A percentile compares a stretch with the other conserved stretches of the same genome.
These are phyloP conservation scores for Ciborinia camelliae DNA, from an alignment of 2,329 filamentous ascomycete species.

Conservation along the genomic window DNA sequence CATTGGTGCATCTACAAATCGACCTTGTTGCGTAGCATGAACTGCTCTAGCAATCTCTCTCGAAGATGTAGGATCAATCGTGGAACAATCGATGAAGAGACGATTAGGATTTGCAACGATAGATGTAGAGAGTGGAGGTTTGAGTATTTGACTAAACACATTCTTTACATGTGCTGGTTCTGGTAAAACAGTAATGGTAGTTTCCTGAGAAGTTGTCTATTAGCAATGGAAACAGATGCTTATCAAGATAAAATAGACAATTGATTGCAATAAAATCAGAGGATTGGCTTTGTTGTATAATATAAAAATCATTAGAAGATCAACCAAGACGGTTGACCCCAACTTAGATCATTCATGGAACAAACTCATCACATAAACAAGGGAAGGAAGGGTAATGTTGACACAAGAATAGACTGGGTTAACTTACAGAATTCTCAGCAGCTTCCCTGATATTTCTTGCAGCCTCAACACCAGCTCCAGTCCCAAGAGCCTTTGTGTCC, in stretches of 20 bases:
- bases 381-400: conserved; percentile 19
- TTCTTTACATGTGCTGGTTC: conserved; percentile 83
- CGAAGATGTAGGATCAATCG: conserved; percentile 87
- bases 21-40: conserved; percentile 61
- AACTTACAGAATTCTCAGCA: conserved; percentile 62
- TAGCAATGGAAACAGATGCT: background rate
- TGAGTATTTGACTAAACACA: conserved; percentile 75
- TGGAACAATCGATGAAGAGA: conserved; percentile 93
- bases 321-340: conserved; percentile 33
- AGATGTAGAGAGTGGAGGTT: conserved; percentile 50
- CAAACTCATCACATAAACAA: conserved; percentile 35
- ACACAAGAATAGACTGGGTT: conserved; percentile 6
- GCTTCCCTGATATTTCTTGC: conserved; percentile 58
- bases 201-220: conserved; percentile 56
- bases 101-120: conserved; percentile 54
- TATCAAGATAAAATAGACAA: background rate
- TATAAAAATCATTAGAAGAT: conserved; percentile 34
- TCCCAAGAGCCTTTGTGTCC: conserved; percentile 39
- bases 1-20: conserved; percentile 93
- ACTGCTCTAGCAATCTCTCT: conserved; percentile 71
- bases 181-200: conserved; percentile 83
- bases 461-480: conserved; percentile 50
- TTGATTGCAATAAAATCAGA: conserved; percentile 28
- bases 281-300: conserved; percentile 36
- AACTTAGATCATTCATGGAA: conserved; percentile 37